These are phyloP conservation scores for Fusarium poae DNA, from an alignment of 2,329 filamentous ascomycete genomes.

Conservation along the genomic window DNA sequence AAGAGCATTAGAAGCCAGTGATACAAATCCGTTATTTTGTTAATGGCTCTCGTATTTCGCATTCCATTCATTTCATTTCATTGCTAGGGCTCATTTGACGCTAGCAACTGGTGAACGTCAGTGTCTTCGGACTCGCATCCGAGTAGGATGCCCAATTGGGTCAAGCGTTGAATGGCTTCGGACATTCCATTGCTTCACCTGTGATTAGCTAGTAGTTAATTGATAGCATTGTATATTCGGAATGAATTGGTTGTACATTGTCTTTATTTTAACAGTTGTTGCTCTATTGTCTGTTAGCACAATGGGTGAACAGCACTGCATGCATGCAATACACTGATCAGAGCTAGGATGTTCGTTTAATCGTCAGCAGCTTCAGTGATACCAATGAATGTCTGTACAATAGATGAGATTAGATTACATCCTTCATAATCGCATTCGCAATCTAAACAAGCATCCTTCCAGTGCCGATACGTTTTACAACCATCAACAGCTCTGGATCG, in stretches of 20 bases:
- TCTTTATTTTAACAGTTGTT: fast-evolving
- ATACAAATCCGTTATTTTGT: not conserved
- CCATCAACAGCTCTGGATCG: not conserved
- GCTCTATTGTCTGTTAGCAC: not conserved
- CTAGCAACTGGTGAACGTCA: not conserved
- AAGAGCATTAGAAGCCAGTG: too few relatives aligned
- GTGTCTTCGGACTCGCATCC: conserved; percentile 23
- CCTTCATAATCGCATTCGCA: conserved; percentile 2
- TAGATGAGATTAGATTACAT: not conserved
- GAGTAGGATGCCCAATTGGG: conserved; percentile 1
- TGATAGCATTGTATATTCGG: not conserved
- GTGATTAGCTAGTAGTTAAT: not conserved
- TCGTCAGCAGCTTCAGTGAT: not conserved
- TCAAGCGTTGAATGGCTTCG: not conserved
- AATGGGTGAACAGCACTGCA: not conserved
- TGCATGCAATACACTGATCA: not conserved
- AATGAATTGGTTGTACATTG: not conserved
- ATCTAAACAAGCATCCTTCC: not conserved
- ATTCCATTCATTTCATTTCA: not conserved
- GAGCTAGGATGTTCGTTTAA: too few relatives aligned
- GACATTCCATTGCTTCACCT: not conserved
- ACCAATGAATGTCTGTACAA: too few relatives aligned
- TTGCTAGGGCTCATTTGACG: not conserved
- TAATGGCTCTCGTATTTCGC: conserved; percentile 2
- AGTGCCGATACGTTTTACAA: conserved; percentile 5